Evolutionary conservation across 306 rosid species (phyloP).

Genomic region (Luffa aegyptiaca): DNA sequence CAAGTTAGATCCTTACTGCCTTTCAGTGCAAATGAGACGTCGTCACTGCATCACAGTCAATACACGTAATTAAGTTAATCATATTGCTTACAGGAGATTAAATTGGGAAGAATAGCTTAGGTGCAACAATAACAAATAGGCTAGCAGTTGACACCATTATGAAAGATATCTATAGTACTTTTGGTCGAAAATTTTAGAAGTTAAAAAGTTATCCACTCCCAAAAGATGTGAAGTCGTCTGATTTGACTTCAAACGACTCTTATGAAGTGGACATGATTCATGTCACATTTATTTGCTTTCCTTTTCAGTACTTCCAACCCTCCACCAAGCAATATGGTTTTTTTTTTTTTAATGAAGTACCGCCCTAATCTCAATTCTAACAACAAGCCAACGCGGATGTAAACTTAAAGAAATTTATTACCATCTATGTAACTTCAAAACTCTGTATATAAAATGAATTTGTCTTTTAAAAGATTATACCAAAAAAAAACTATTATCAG

Average conservation of each 20-base stretch:
- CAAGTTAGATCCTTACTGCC: constrained; percentile 71
- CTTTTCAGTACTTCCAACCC: neutral
- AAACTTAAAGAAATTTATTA: neutral
- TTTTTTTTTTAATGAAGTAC: too few relatives aligned
- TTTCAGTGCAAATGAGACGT: constrained; percentile 78
- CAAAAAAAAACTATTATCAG: neutral
- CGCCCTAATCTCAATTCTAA: too few relatives aligned
- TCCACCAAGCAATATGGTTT: neutral
- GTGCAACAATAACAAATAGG: neutral
- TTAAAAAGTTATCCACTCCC: neutral
- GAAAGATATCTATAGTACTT: neutral
- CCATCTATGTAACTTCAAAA: neutral
- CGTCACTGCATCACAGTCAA: constrained; percentile 24
- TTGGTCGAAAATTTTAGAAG: too few relatives aligned
- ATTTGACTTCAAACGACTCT: too few relatives aligned
- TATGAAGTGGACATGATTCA: too few relatives aligned
- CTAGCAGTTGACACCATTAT: neutral
- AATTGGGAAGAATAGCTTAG: neutral
- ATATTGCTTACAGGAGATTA: neutral
- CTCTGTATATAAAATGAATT: neutral
- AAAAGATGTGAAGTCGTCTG: too few relatives aligned
- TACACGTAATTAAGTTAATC: neutral
- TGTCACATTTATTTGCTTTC: too few relatives aligned
- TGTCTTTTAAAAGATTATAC: neutral
- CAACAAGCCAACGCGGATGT: neutral